phyloP scores from a whole-genome alignment of 2,329 filamentous ascomycete genomes.

The Paracorniculantispora psalliotae region DNA sequence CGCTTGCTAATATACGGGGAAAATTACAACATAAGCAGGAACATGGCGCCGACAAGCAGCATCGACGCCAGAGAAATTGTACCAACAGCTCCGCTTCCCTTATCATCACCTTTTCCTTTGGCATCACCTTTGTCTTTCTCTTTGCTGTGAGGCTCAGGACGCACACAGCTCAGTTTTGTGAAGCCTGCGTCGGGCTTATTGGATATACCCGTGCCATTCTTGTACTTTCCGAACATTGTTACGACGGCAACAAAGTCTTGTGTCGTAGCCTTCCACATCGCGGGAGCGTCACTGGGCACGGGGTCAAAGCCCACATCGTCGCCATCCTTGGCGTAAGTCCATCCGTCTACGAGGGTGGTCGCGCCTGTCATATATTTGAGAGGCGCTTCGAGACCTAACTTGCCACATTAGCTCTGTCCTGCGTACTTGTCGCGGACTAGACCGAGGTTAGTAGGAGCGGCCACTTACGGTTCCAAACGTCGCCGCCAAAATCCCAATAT shows the following conservation, averaged over 20 bases:
- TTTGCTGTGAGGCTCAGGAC: conserved; percentile 11
- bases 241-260: conserved; percentile 7
- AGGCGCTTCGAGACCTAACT: neutral
- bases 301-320: neutral
- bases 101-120: neutral
- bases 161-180: conserved; percentile 5
- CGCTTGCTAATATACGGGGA: neutral
- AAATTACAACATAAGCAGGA: neutral
- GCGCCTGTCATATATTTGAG: neutral
- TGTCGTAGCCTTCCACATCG: neutral
- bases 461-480: neutral
- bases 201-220: conserved; percentile 1
- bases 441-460: no score
- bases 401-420: neutral
- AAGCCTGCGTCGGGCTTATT: neutral
- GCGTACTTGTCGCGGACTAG: no score
- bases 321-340: neutral
- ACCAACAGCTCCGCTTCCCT: neutral
- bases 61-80: neutral
- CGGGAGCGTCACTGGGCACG: neutral
- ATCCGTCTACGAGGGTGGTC: neutral
- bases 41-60: neutral
- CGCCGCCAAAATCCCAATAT: neutral
- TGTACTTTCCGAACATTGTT: conserved; percentile 15
- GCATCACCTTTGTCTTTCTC: conserved; percentile 7